Conservation (phyloP, 2,329 filamentous ascomycete genomes). For the Ascochyta clinopodiicola region DNA sequence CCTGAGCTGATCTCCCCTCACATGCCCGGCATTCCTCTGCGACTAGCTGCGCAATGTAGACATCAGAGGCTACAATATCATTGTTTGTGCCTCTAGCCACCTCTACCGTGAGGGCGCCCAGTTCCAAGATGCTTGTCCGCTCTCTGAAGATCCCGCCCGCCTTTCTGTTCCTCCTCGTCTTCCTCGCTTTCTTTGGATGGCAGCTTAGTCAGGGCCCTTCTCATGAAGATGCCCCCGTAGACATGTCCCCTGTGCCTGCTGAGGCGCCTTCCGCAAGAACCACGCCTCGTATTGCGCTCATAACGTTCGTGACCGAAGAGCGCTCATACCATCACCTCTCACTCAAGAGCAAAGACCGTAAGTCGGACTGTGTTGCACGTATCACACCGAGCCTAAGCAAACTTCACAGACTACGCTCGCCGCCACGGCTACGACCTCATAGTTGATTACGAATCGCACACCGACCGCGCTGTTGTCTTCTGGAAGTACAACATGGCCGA, state of each 20-base stretch:
- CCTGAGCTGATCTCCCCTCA: conserved; percentile 26
- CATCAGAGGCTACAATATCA: conserved; percentile 9
- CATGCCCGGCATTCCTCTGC: conserved; percentile 28
- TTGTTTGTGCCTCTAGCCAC: neutral
- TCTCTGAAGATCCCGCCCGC: conserved; percentile 33
- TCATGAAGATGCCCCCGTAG: conserved; percentile 17
- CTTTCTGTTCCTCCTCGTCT: conserved; percentile 32
- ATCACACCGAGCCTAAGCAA: neutral
- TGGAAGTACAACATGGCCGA: conserved; percentile 51
- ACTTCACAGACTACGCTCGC: conserved; percentile 45
- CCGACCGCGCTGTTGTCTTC: conserved; percentile 40
- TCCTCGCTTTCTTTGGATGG: conserved; percentile 42
- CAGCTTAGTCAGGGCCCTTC: conserved; percentile 35
- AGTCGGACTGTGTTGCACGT: conserved; percentile 7
- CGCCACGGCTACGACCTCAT: conserved; percentile 51
- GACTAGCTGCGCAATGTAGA: conserved; percentile 21
- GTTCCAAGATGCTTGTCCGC: conserved; percentile 36
- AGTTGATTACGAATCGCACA: conserved; percentile 48
- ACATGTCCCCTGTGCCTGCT: conserved; percentile 16
- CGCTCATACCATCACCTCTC: conserved; percentile 46
- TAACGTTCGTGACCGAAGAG: conserved; percentile 48
- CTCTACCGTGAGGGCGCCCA: neutral
- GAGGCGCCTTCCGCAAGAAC: conserved; percentile 19
- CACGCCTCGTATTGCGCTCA: conserved; percentile 39
- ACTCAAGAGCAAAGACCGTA: conserved; percentile 49